Conservation (phyloP, 345 rosid species). For the Eucalyptus coolabah region DNA sequence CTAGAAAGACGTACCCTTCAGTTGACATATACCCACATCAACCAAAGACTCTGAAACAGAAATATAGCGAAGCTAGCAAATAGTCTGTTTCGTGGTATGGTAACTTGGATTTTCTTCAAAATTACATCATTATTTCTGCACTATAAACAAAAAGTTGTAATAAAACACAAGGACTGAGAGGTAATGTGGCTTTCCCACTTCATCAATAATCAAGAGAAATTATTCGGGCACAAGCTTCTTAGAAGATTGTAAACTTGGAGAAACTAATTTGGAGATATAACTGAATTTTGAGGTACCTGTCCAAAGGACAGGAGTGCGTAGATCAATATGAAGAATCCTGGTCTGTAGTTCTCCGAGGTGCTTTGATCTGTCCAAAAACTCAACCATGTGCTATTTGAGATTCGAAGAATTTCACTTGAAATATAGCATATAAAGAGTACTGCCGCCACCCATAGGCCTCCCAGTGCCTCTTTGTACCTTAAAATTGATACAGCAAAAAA, state of each 20-base stretch:
- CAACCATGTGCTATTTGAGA: slow-evolving; percentile 86
- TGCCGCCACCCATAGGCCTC: slow-evolving; percentile 79
- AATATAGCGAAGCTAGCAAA: background rate
- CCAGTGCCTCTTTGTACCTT: slow-evolving; percentile 85
- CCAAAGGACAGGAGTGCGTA: slow-evolving; percentile 66
- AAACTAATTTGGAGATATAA: background rate
- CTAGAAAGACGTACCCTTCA: background rate
- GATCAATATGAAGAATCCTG: slow-evolving; percentile 40
- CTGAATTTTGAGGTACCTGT: slow-evolving; percentile 38
- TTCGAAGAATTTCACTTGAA: slow-evolving; percentile 62
- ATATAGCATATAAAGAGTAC: slow-evolving; percentile 63
- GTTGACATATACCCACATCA: background rate
- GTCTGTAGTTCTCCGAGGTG: slow-evolving; percentile 37
- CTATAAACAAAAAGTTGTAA: background rate
- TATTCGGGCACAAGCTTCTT: background rate
- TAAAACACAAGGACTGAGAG: background rate
- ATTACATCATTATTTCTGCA: background rate
- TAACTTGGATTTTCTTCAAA: background rate
- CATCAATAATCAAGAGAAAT: background rate
- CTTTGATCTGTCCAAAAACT: slow-evolving; percentile 80
- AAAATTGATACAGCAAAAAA: background rate
- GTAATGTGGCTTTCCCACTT: background rate
- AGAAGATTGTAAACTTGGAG: background rate
- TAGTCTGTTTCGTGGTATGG: background rate
- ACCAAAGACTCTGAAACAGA: background rate